Conservation (phyloP, 768 basidiomycete species). For the Daedaleopsis nitida region DNA sequence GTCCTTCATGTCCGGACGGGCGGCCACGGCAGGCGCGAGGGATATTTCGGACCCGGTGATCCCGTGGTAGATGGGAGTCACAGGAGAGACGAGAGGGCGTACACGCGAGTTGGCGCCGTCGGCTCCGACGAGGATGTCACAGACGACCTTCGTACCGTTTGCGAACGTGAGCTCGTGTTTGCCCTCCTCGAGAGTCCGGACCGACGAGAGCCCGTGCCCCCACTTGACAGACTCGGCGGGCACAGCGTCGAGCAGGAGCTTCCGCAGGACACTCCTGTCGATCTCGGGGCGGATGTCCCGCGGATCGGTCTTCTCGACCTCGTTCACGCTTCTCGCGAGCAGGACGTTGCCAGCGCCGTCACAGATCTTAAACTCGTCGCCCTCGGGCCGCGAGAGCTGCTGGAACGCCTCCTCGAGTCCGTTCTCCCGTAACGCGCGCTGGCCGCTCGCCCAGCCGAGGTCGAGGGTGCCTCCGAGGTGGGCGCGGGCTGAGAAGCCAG, state of each 20-base stretch:
- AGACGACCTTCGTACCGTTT: background rate
- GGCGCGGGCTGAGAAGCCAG: background rate
- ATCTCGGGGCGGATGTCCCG: constrained; percentile 1
- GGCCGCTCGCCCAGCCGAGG: background rate
- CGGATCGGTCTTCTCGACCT: background rate
- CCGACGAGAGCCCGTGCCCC: background rate
- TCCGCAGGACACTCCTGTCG: background rate
- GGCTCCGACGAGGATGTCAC: constrained; percentile 37
- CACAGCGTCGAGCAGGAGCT: background rate
- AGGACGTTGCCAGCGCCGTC: background rate
- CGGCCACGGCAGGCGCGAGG: constrained; percentile 22
- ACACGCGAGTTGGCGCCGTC: constrained; percentile 44
- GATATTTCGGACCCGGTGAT: constrained; percentile 22
- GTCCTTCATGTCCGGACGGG: constrained; percentile 5
- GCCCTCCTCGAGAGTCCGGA: background rate
- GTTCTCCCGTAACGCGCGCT: too few species aligned
- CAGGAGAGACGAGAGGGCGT: constrained; percentile 35
- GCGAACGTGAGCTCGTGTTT: background rate
- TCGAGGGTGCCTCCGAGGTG: constrained; percentile 1
- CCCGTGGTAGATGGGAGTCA: constrained; percentile 37
- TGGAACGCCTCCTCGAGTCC: too few species aligned
- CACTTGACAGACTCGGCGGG: background rate
- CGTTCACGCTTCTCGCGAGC: background rate
- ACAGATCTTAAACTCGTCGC: background rate
- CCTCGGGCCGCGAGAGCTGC: too few species aligned